phyloP scores from a whole-genome alignment of 345 rosid species.

The Eucalyptus albens region DNA sequence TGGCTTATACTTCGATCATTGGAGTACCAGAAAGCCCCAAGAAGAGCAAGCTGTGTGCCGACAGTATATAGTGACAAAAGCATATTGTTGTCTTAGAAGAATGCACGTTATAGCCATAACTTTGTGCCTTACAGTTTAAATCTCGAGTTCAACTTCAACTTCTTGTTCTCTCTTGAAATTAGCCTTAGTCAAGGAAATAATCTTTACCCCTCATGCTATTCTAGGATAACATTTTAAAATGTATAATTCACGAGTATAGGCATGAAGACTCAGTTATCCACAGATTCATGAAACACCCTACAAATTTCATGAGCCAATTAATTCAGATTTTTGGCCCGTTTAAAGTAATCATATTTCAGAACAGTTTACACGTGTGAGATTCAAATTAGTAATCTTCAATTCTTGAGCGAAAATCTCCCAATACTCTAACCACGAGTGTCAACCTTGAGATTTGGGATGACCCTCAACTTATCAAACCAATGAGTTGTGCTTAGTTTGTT shows the following conservation, averaged over 20 bases:
- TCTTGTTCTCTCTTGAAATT: background rate
- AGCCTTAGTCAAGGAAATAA: background rate
- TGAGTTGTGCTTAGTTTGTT: background rate
- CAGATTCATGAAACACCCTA: fast-evolving
- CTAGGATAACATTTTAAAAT: background rate
- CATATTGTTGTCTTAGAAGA: background rate
- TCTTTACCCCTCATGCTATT: background rate
- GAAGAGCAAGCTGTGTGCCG: background rate
- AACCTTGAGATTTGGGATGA: background rate
- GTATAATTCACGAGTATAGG: too few relatives aligned
- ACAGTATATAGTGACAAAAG: background rate
- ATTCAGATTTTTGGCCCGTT: fast-evolving
- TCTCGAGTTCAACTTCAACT: background rate
- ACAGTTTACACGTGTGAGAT: fast-evolving
- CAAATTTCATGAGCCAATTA: background rate
- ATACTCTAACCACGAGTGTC: background rate
- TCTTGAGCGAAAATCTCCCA: too few relatives aligned
- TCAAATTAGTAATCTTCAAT: background rate
- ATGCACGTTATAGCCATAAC: background rate
- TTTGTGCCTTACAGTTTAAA: background rate
- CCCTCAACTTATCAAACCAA: background rate
- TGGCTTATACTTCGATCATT: background rate
- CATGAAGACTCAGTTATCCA: fast-evolving
- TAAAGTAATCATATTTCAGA: background rate
- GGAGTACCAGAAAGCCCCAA: background rate